Conservation (phyloP, 2,329 filamentous ascomycete genomes). For the Trichoderma sp. region DNA sequence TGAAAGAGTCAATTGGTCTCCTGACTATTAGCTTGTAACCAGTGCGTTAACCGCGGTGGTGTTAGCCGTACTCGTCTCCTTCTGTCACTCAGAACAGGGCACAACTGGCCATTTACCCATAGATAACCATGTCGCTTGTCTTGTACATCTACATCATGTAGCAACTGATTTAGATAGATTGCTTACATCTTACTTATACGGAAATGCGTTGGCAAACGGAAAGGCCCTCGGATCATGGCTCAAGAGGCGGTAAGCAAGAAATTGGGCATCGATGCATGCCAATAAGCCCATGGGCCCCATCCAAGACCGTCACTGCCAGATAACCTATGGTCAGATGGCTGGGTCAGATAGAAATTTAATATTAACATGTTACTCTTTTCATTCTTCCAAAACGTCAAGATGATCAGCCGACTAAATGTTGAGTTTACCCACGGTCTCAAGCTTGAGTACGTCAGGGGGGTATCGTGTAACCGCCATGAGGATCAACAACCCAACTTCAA, state of each 20-base stretch:
- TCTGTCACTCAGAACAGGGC: neutral
- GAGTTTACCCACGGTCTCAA: neutral
- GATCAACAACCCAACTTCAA: neutral
- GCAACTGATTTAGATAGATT: neutral
- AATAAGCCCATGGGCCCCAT: neutral
- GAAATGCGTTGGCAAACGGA: neutral
- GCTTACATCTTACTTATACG: neutral
- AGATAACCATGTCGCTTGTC: neutral
- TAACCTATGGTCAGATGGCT: neutral
- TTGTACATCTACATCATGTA: neutral
- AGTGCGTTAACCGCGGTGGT: neutral
- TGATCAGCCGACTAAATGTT: conserved; percentile 1
- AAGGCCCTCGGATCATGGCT: neutral
- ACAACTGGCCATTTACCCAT: neutral
- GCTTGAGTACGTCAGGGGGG: neutral
- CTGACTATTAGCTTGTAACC: neutral
- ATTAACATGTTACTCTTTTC: neutral
- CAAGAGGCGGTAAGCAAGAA: neutral
- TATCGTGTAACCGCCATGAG: neutral
- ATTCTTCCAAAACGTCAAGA: neutral
- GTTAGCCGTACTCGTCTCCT: neutral
- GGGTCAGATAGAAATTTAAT: neutral
- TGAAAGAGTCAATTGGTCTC: neutral
- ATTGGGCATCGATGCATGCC: neutral
- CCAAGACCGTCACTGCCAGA: neutral